These are phyloP conservation scores for Metarhizium robertsii DNA, from an alignment of 2,329 filamentous ascomycete species.

Conservation along the genomic window DNA sequence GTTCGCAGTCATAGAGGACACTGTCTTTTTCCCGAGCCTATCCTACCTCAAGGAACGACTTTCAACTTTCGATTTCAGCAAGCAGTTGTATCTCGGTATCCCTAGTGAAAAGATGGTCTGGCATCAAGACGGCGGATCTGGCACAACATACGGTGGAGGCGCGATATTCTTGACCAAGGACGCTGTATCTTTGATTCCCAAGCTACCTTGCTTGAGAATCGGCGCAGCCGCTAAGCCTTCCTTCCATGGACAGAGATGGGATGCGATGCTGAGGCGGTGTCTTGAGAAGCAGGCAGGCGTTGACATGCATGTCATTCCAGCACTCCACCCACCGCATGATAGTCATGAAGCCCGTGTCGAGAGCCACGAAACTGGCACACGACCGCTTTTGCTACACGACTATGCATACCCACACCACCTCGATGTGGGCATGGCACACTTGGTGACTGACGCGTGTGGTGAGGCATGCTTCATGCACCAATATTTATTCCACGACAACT, in stretches of 20 bases:
- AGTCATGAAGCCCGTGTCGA: slow-evolving; percentile 18
- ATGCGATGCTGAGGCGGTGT: slow-evolving; percentile 31
- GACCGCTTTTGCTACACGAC: slow-evolving; percentile 32
- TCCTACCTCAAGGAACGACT: slow-evolving; percentile 28
- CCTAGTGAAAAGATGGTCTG: slow-evolving; percentile 35
- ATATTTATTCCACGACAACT: slow-evolving; percentile 34
- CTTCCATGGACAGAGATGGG: slow-evolving; percentile 26
- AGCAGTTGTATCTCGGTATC: slow-evolving; percentile 31
- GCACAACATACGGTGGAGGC: slow-evolving; percentile 34
- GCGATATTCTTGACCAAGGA: slow-evolving; percentile 31
- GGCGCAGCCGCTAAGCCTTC: slow-evolving; percentile 7
- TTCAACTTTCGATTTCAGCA: slow-evolving; percentile 20
- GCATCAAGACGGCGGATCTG: slow-evolving; percentile 24
- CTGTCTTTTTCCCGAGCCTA: slow-evolving; percentile 36
- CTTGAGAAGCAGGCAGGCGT: slow-evolving; percentile 23
- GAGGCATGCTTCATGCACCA: slow-evolving; percentile 38
- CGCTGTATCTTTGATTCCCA: slow-evolving; percentile 23
- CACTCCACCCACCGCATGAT: slow-evolving; percentile 30
- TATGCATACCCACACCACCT: slow-evolving; percentile 28
- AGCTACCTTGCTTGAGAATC: slow-evolving; percentile 27
- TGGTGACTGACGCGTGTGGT: slow-evolving; percentile 32
- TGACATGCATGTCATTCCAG: slow-evolving; percentile 32
- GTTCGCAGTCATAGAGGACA: slow-evolving; percentile 35
- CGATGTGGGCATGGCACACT: slow-evolving; percentile 30
- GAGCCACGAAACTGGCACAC: slow-evolving; percentile 29